These are phyloP conservation scores for Ganoderma leucocontextum DNA, from an alignment of 1,284 basidiomycete genomes.

Conservation along the genomic window DNA sequence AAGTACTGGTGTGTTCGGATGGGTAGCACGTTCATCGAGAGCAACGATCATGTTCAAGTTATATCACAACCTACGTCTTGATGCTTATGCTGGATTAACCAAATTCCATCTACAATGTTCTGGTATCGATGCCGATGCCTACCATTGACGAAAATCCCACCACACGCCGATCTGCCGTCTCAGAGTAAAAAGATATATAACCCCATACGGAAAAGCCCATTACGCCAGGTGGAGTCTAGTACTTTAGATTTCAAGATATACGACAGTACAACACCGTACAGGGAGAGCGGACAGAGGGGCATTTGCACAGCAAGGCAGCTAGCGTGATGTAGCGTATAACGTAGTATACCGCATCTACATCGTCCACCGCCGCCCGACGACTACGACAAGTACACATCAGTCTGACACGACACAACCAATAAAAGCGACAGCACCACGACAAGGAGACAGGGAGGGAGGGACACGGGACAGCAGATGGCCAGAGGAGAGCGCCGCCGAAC, in stretches of 20 bases:
- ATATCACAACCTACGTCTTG: no score
- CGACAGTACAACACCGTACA: constrained; percentile 41
- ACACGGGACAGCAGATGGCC: no score
- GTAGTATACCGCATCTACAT: constrained; percentile 30
- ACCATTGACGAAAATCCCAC: neutral
- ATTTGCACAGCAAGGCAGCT: constrained; percentile 37
- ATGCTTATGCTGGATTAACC: no score
- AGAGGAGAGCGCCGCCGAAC: neutral
- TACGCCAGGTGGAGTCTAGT: constrained; percentile 27
- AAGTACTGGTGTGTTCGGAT: no score
- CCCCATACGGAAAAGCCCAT: constrained; percentile 14
- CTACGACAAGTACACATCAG: constrained; percentile 30
- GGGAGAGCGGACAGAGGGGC: constrained; percentile 29
- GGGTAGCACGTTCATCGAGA: no score
- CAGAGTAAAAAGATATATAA: neutral
- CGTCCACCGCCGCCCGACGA: constrained; percentile 33
- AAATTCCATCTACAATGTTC: neutral
- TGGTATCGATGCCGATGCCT: neutral
- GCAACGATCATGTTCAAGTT: no score
- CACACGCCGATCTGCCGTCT: neutral
- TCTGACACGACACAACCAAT: constrained; percentile 23
- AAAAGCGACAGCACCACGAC: constrained; percentile 33
- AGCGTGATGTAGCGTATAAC: constrained; percentile 28
- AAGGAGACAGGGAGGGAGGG: constrained; percentile 20
- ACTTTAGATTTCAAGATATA: constrained; percentile 40